These are phyloP conservation scores for Polytrichum commune DNA, from an alignment of 225 moss, liverwort and hornwort genomes.

Conservation along the genomic window DNA sequence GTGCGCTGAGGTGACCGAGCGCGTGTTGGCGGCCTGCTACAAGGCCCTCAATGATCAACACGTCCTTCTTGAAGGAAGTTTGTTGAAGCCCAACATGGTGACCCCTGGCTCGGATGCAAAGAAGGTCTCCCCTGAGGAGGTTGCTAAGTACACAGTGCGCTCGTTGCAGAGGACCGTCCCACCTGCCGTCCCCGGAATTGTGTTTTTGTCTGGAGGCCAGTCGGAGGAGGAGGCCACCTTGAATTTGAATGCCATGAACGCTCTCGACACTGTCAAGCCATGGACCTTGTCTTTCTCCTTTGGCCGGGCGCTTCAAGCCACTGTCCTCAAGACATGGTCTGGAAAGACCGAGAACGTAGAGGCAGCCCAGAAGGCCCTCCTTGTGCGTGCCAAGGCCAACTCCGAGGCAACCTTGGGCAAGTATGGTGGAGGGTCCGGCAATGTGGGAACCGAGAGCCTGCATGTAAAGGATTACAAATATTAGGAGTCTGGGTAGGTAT, in stretches of 20 bases:
- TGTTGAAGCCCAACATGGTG: constrained; percentile 56
- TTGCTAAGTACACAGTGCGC: constrained; percentile 45
- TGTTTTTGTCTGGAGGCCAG: constrained; percentile 48
- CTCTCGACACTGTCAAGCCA: constrained; percentile 35
- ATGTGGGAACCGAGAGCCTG: constrained; percentile 39
- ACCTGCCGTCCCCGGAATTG: constrained; percentile 31
- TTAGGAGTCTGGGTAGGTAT: constrained; percentile 7
- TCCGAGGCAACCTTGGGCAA: constrained; percentile 54
- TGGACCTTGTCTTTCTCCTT: constrained; percentile 52
- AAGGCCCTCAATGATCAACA: constrained; percentile 51
- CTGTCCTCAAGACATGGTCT: constrained; percentile 46
- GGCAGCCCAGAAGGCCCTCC: constrained; percentile 38
- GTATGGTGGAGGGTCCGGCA: constrained; percentile 30
- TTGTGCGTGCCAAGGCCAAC: constrained; percentile 48
- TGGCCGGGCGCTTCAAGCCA: constrained; percentile 49
- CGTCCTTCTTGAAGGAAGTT: constrained; percentile 41
- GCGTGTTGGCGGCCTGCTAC: constrained; percentile 49
- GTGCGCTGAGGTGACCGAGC: constrained; percentile 49
- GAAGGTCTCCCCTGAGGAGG: constrained; percentile 36
- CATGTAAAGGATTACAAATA: constrained; percentile 62
- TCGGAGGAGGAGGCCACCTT: constrained; percentile 50
- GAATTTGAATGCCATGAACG: constrained; percentile 54
- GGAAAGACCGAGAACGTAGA: constrained; percentile 51
- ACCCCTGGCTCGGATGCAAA: constrained; percentile 44
- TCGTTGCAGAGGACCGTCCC: constrained; percentile 49